Evolutionary conservation across 495 filamentous ascomycete genomes (phyloP).

Genomic region (Cercophora newfieldiana): DNA sequence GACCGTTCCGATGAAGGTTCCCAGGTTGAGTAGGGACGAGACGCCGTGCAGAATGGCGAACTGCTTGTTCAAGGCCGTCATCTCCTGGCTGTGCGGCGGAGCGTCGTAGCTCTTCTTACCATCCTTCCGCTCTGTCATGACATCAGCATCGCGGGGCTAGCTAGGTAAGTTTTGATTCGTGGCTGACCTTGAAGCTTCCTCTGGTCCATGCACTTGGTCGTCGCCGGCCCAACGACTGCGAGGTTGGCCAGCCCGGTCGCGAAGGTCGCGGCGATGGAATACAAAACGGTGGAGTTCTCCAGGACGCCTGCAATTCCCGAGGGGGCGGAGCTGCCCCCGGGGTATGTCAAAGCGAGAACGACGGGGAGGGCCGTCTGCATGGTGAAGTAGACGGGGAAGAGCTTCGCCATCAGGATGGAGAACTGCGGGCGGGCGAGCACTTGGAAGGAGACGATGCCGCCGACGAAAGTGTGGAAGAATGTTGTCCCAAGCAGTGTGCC

Average conservation of each 20-base stretch:
- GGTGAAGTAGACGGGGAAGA: conserved; percentile 85
- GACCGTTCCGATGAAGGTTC: conserved; percentile 62
- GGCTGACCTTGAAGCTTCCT: conserved; percentile 68
- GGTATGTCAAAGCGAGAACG: conserved; percentile 78
- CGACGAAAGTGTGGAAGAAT: conserved; percentile 85
- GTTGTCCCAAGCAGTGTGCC: conserved; percentile 76
- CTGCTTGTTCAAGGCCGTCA: conserved; percentile 74
- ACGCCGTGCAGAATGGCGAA: conserved; percentile 79
- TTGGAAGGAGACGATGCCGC: conserved; percentile 70
- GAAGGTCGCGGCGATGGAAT: conserved; percentile 66
- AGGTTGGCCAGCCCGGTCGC: conserved; percentile 66
- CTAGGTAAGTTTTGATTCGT: background rate
- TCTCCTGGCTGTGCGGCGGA: conserved; percentile 74
- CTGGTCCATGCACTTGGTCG: conserved; percentile 68
- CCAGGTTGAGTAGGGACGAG: conserved; percentile 73
- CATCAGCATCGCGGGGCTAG: background rate
- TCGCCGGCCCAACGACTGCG: conserved; percentile 67
- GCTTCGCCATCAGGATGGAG: conserved; percentile 68
- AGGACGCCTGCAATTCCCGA: conserved; percentile 57
- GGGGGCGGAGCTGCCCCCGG: conserved; percentile 27
- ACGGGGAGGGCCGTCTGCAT: conserved; percentile 74
- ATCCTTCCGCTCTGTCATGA: conserved; percentile 53
- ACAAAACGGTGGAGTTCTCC: conserved; percentile 52
- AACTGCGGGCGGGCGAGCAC: conserved; percentile 79
- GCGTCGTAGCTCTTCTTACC: conserved; percentile 80